A percentile compares a stretch with the other conserved stretches of the same genome.
These are phyloP conservation scores for Mycena vitilis DNA, from an alignment of 768 basidiomycete species.

Conservation along the genomic window DNA sequence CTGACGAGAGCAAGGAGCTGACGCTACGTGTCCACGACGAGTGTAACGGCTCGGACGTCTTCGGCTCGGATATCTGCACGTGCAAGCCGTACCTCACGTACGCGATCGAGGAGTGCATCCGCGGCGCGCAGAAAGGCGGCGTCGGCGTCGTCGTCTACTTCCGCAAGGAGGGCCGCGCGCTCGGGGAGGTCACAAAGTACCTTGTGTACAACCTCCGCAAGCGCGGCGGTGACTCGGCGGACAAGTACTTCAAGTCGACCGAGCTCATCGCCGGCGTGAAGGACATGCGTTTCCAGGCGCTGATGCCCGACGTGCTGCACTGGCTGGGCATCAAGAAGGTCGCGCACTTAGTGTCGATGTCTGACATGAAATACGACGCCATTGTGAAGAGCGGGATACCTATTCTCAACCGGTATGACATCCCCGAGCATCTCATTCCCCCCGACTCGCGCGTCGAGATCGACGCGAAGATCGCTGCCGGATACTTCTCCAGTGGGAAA, in stretches of 20 bases:
- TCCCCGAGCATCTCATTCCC: slow-evolving; percentile 92
- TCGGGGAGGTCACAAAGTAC: slow-evolving; percentile 96
- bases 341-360: slow-evolving; percentile 91
- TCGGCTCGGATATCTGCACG: slow-evolving; percentile 92
- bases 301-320: slow-evolving; percentile 97
- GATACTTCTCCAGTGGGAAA: slow-evolving; percentile 89
- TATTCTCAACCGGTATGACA: slow-evolving; percentile 85
- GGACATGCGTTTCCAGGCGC: slow-evolving; percentile 93
- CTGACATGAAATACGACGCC: slow-evolving; percentile 96
- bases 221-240: slow-evolving; percentile 91
- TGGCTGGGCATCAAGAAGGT: slow-evolving; percentile 94
- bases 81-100: slow-evolving; percentile 94
- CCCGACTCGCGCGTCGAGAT: slow-evolving; percentile 94
- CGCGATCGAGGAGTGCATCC: slow-evolving; percentile 94
- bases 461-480: slow-evolving; percentile 95
- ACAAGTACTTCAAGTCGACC: slow-evolving; percentile 94
- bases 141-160: slow-evolving; percentile 96
- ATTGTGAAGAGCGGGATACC: slow-evolving; percentile 91
- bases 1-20: slow-evolving; percentile 81
- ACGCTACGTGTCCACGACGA: slow-evolving; percentile 95
- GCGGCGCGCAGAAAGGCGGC: slow-evolving; percentile 78
- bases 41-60: slow-evolving; percentile 97
- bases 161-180: slow-evolving; percentile 91
- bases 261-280: slow-evolving; percentile 95
- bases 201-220: slow-evolving; percentile 97